A percentile compares a stretch with the other conserved stretches of the same genome.
Conservation (phyloP, 2,329 filamentous ascomycete genomes). For the Clonostachys solani region DNA sequence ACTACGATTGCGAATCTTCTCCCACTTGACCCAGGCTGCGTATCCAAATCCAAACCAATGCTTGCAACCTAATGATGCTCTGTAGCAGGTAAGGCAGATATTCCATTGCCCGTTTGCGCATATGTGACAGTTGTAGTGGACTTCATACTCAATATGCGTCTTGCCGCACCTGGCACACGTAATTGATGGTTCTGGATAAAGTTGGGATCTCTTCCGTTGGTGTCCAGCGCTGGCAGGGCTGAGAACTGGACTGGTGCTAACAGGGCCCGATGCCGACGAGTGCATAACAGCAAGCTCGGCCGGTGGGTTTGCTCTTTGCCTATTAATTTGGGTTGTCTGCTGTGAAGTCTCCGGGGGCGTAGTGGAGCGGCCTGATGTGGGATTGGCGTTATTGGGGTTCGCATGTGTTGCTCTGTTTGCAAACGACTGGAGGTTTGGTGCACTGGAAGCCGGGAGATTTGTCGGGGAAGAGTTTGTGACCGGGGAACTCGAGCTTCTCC, state of each 20-base stretch:
- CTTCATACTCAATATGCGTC: conserved; percentile 73
- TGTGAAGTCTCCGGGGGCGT: conserved; percentile 10
- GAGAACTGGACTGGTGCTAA: conserved; percentile 8
- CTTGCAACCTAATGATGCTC: conserved; percentile 69
- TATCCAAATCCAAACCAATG: conserved; percentile 88
- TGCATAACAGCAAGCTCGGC: conserved; percentile 32
- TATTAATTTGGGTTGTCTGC: conserved; percentile 6
- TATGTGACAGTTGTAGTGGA: conserved; percentile 77
- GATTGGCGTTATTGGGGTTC: conserved; percentile 6
- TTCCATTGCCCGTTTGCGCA: conserved; percentile 73
- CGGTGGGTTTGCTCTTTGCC: conserved; percentile 23
- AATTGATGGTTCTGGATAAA: conserved; percentile 68
- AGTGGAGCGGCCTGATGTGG: conserved; percentile 1
- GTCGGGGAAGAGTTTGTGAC: conserved; percentile 11
- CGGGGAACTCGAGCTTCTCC: conserved; percentile 36
- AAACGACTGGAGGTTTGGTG: conserved; percentile 14
- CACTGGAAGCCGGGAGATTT: conserved; percentile 8
- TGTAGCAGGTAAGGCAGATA: conserved; percentile 79
- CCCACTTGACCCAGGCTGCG: conserved; percentile 64
- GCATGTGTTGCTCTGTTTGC: conserved; percentile 26
- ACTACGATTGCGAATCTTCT: conserved; percentile 37
- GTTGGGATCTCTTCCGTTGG: conserved; percentile 37
- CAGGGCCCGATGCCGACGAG: conserved; percentile 9
- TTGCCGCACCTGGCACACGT: conserved; percentile 68
- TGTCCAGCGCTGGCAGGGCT: conserved; percentile 27